phyloP scores from a whole-genome alignment of 805 yeast genomes.

The Starmera quercuum region DNA sequence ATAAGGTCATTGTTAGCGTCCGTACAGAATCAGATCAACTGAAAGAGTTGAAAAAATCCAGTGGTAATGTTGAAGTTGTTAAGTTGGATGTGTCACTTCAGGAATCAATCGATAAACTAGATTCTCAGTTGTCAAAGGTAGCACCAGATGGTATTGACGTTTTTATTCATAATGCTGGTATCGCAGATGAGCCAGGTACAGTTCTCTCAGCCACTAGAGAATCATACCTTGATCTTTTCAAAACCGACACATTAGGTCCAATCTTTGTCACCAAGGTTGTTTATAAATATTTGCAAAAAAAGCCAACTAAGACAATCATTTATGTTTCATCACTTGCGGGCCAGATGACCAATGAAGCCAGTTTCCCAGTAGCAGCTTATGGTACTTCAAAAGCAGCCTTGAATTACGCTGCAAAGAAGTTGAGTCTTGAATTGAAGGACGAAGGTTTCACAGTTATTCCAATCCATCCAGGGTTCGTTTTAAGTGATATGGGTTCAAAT shows the following conservation, averaged over 20 bases:
- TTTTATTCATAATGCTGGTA: constrained; percentile 18
- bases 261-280: constrained; percentile 15
- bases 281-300: constrained; percentile 11
- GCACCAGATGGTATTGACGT: constrained; percentile 17
- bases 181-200: neutral
- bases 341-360: constrained; percentile 10
- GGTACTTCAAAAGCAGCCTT: constrained; percentile 26
- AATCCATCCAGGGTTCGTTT: constrained; percentile 11
- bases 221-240: neutral
- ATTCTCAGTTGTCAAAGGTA: neutral
- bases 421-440: constrained; percentile 9
- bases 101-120: constrained; percentile 6
- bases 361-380: constrained; percentile 8
- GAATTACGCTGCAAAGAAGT: constrained; percentile 14
- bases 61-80: constrained; percentile 14
- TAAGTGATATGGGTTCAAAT: neutral
- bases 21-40: constrained; percentile 6
- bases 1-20: constrained; percentile 2
- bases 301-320: constrained; percentile 11
- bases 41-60: constrained; percentile 2
- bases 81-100: constrained; percentile 11
- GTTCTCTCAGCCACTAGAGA: neutral
- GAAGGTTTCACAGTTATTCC: constrained; percentile 13
- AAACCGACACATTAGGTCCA: constrained; percentile 17
- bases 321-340: constrained; percentile 17